Conservation (phyloP, 2,329 filamentous ascomycete genomes). For the Fusarium nelsonii region DNA sequence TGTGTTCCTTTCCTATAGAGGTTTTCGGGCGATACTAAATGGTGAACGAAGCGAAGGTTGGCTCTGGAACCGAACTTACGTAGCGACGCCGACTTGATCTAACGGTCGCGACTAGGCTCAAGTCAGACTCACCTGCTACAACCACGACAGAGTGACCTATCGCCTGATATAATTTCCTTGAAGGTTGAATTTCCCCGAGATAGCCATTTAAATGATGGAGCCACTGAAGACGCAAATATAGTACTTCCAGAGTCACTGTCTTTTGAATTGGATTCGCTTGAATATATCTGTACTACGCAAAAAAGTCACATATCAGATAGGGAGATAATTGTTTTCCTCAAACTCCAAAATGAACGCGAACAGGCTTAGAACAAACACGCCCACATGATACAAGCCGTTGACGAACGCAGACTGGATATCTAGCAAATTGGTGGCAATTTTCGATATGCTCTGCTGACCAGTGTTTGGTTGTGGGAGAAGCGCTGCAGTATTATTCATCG, state of each 20-base stretch:
- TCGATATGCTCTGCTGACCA: conserved; percentile 3
- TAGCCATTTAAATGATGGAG: conserved; percentile 19
- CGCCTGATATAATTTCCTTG: conserved; percentile 20
- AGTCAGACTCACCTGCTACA: conserved; percentile 23
- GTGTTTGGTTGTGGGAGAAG: conserved; percentile 16
- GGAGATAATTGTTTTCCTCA: neutral
- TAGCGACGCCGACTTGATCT: conserved; percentile 35
- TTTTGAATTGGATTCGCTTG: neutral
- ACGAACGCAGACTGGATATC: neutral
- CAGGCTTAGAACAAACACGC: neutral
- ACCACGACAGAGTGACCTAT: conserved; percentile 27
- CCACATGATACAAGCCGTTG: neutral
- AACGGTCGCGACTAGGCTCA: conserved; percentile 38
- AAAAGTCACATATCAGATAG: neutral
- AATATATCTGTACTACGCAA: neutral
- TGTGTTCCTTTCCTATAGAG: neutral
- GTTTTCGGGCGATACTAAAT: neutral
- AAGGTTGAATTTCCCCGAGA: conserved; percentile 24
- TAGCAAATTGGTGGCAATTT: conserved; percentile 19
- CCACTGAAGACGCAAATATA: neutral
- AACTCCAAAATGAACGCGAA: neutral
- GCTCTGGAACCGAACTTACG: conserved; percentile 42
- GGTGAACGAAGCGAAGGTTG: conserved; percentile 4
- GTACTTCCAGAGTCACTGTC: neutral
- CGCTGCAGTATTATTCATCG: conserved; percentile 29